Percentiles rank a stretch among this genome's conserved stretches.
Conservation (phyloP, 768 basidiomycete genomes). For the Trametes villosa region DNA sequence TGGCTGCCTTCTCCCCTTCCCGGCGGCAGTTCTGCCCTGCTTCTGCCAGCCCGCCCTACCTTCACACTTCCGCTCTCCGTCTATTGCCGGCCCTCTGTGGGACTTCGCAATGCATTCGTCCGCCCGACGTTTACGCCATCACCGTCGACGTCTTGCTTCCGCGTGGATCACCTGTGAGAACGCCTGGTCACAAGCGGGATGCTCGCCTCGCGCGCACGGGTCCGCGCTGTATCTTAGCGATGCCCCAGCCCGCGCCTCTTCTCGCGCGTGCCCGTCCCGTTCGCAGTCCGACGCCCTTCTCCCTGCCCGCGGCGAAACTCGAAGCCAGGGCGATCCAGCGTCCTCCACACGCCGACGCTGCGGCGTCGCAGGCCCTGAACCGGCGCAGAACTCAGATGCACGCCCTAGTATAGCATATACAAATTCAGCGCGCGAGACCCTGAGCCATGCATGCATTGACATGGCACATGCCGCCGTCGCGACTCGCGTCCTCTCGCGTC, state of each 20-base stretch:
- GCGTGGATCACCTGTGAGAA: slow-evolving; percentile 23
- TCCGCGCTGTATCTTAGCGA: slow-evolving; percentile 10
- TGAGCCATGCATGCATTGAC: background rate
- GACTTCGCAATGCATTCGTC: slow-evolving; percentile 16
- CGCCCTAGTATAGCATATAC: background rate
- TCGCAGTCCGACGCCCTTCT: background rate
- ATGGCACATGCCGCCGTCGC: background rate
- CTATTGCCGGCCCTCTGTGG: slow-evolving; percentile 7
- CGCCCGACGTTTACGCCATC: slow-evolving; percentile 15
- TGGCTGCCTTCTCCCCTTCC: slow-evolving; percentile 13
- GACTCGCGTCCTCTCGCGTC: background rate
- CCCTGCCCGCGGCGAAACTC: slow-evolving; percentile 11
- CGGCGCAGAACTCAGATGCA: background rate
- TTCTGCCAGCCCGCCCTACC: slow-evolving; percentile 7
- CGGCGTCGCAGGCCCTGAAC: background rate
- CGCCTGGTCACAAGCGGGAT: background rate
- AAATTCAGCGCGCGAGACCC: background rate
- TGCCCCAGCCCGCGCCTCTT: background rate
- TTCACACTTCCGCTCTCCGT: slow-evolving; percentile 8
- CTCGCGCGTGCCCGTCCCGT: background rate
- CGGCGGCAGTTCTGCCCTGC: slow-evolving; percentile 8
- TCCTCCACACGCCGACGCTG: background rate
- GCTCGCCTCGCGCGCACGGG: background rate
- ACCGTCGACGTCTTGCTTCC: slow-evolving; percentile 19
- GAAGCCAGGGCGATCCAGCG: background rate